Evolutionary conservation across 2,329 filamentous ascomycete species (phyloP).

Genomic region (Bipolaris zeicola): DNA sequence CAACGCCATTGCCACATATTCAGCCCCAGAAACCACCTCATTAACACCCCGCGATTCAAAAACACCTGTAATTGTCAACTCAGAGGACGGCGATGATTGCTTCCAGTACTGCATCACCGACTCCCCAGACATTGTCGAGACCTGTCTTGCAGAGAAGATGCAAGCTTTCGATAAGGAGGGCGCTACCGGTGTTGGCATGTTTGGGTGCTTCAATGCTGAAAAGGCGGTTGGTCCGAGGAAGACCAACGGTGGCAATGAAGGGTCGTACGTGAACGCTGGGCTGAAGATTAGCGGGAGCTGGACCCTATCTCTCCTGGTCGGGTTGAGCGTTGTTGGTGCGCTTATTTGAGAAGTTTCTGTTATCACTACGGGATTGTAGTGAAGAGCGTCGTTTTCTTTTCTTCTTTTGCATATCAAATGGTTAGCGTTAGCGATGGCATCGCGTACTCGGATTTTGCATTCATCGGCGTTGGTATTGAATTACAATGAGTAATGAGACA

Average conservation of each 20-base stretch:
- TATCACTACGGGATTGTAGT: not conserved
- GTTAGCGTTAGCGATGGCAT: not conserved
- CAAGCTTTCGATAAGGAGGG: constrained; percentile 10
- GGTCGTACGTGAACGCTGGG: constrained; percentile 14
- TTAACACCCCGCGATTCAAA: constrained; percentile 1
- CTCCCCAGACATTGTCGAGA: constrained; percentile 13
- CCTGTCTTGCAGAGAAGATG: constrained; percentile 22
- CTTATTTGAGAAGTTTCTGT: constrained; percentile 2
- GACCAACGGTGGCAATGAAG: constrained; percentile 3
- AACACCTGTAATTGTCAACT: constrained; percentile 15
- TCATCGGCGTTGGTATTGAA: not conserved
- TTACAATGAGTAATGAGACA: not conserved
- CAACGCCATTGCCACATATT: constrained; percentile 32
- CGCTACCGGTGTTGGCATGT: constrained; percentile 2
- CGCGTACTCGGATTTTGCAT: not conserved
- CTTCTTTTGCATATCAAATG: not conserved
- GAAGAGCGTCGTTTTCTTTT: not conserved
- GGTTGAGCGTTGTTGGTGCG: constrained; percentile 18
- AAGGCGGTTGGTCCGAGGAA: constrained; percentile 13
- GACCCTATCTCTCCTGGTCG: constrained; percentile 10
- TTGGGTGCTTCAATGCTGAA: constrained; percentile 21
- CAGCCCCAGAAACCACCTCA: constrained; percentile 12
- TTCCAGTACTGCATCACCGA: constrained; percentile 36
- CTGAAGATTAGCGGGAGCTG: constrained; percentile 8
- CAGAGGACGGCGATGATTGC: constrained; percentile 23